Evolutionary conservation across 2,329 filamentous ascomycete species (phyloP).

Genomic region (Colletotrichum sublineola): DNA sequence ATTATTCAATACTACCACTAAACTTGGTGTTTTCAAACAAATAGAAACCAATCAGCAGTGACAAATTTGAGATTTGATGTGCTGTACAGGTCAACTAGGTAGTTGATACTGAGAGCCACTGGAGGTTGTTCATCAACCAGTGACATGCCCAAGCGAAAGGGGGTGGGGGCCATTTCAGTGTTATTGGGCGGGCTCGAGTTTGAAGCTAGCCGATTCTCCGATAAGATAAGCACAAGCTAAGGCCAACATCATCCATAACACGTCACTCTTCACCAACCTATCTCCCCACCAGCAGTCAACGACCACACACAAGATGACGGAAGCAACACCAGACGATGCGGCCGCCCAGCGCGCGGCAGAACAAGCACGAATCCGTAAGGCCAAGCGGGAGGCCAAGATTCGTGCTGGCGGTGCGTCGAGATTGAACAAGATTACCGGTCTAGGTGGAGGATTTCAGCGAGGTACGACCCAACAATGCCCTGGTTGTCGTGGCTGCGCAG

Average conservation of each 20-base stretch:
- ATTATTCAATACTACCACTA: background rate
- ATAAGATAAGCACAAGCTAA: slow-evolving; percentile 42
- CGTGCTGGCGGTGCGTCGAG: slow-evolving; percentile 77
- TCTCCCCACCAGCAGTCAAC: slow-evolving; percentile 21
- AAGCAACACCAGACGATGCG: slow-evolving; percentile 59
- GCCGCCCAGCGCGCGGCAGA: slow-evolving; percentile 68
- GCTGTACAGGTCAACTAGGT: background rate
- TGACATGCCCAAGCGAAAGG: background rate
- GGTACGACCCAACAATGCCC: slow-evolving; percentile 50
- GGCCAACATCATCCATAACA: slow-evolving; percentile 35
- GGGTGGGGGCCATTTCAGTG: background rate
- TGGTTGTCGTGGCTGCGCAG: background rate
- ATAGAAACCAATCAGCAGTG: background rate
- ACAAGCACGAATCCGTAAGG: slow-evolving; percentile 81
- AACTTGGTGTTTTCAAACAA: background rate
- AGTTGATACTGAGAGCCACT: background rate
- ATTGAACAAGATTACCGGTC: slow-evolving; percentile 80
- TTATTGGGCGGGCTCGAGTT: background rate
- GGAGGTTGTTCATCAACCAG: background rate
- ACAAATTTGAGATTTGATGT: background rate
- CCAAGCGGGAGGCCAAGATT: slow-evolving; percentile 84
- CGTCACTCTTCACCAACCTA: slow-evolving; percentile 28
- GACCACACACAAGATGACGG: slow-evolving; percentile 54
- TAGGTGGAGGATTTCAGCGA: slow-evolving; percentile 69
- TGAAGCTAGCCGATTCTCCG: slow-evolving; percentile 16